Evolutionary conservation across 306 rosid species (phyloP), one percentile per base, ranked within the genome.

Genomic region (Trifolium subterraneum): DNA sequence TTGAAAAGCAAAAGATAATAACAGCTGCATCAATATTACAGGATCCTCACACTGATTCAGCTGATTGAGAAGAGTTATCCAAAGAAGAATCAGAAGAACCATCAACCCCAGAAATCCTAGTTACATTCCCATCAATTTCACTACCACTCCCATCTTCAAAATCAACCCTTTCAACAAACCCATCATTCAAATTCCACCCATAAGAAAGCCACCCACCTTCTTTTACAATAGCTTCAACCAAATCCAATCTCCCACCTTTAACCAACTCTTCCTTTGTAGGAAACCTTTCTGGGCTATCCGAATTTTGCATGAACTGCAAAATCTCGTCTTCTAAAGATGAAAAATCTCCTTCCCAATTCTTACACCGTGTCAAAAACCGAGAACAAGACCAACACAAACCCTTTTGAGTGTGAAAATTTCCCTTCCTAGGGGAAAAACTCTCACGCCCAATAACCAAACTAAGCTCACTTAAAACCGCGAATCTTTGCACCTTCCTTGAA

Each of bases 171-270:
- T 70, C 70, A 33, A 15, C 7, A 4, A 12, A 85, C 20, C 79
- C 82, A 8, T 75, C 80, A 74, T 81, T 77, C 81, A 76, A 78
- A 87, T 88, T 85, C 99, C 98, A 95, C 45, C 98, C 98, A 33
- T 84, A 70, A n/a, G 89, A 81, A 68, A 95, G 90, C 98, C 98
- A 95, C 2, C 98, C 98, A 47, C 98, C 99, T 86, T 71, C 80
- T 16, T 68, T 75, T 1, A 22, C 81, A 48, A 95, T 88, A 29
- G 88, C 98, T 1, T 87, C 87, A 33, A 54, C 98, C 81, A 95
- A 92, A 83, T 95, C 98, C 63, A 38, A 31, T 86, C 98, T 87
- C 50, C 99, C 99, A 27, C 86, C 86, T 20, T 83, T 89, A 81
- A 92, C 62, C 78, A 95, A 60, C 63, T 95, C 93, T 54, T 80